Base-by-base conservation (phyloP, 179 eudicot species). In the Pouteria campechiana region DNA sequence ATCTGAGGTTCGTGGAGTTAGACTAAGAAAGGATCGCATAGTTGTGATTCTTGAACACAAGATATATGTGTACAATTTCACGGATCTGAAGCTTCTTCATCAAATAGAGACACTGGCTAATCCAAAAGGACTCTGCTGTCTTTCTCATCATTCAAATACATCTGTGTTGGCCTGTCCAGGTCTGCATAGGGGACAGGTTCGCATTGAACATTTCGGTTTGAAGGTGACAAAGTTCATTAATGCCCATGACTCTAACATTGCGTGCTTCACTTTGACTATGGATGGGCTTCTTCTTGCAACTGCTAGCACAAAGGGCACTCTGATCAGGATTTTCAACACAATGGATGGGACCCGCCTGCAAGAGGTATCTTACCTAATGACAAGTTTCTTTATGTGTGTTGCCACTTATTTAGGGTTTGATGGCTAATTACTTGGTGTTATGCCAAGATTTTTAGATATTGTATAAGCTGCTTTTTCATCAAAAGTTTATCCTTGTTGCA, bases 211-310 rank as follows among this genome's bases (percentile, higher is more conserved):
- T 74, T 90, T 90, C 56, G 95, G 98, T 22, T 75, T 90, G 28
- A 81, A 68, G 62, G 37, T 82, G 71, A 81, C 84, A 14, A 90
- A 81, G 60, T 41, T 76, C 31, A 82, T 90, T 28, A 78, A 57
- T 46, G 90, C 94, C 42, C 98, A 90, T 64, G 95, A 90, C 42
- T 72, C 95, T 63, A 85, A 72, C 48, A 54, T 90, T 17, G 83
- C 95, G 20, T 81, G 87, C 77, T 53, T 90, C 41, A 67, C 83
- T 34, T 68, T 90, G 74, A 86, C 98, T 13, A 50, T 70, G 72
- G 98, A 90, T 59, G 98, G 98, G 28, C 73, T 90, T 42, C 70
- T 90, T 72, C 98, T 90, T 58, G 98, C 98, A 10, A 86, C 98
- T 41, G 95, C 98, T 27, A 86, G 98, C 60, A 60, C 78, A 7